Conservation (phyloP, 495 filamentous ascomycete species). For the Trichoderma erinaceum region DNA sequence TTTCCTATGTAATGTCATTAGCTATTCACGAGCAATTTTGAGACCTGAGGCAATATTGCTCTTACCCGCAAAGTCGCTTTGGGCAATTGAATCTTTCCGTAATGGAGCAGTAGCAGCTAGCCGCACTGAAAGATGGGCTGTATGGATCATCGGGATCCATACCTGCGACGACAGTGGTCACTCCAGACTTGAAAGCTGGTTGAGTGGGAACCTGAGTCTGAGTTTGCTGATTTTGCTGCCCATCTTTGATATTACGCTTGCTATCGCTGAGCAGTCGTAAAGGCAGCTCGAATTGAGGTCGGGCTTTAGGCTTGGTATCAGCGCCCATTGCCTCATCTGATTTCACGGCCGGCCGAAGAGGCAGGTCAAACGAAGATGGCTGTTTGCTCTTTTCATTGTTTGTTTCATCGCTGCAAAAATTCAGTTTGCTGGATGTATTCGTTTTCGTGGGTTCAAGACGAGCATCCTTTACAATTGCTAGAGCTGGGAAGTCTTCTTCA, state of each 20-base stretch:
- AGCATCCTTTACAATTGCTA: not conserved
- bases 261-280: not conserved
- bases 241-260: not conserved
- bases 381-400: not conserved
- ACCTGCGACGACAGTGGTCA: not conserved
- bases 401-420: not conserved
- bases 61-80: conserved; percentile 13
- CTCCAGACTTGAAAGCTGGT: not conserved
- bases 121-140: not conserved
- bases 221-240: not conserved
- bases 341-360: not conserved
- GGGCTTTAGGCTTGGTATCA: not conserved
- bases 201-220: not conserved
- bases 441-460: not conserved
- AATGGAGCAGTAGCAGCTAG: not conserved
- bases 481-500: not conserved
- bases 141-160: not conserved
- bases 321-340: not conserved
- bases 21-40: not conserved
- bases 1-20: conserved; percentile 10
- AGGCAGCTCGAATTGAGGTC: not conserved
- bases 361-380: not conserved
- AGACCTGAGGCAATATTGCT: not conserved
- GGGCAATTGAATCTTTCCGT: conserved; percentile 11
- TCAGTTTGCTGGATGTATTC: not conserved